Evolutionary conservation across 805 yeast genomes (phyloP), one percentile per base, ranked within the genome.

Genomic region (Candida ulmi): DNA sequence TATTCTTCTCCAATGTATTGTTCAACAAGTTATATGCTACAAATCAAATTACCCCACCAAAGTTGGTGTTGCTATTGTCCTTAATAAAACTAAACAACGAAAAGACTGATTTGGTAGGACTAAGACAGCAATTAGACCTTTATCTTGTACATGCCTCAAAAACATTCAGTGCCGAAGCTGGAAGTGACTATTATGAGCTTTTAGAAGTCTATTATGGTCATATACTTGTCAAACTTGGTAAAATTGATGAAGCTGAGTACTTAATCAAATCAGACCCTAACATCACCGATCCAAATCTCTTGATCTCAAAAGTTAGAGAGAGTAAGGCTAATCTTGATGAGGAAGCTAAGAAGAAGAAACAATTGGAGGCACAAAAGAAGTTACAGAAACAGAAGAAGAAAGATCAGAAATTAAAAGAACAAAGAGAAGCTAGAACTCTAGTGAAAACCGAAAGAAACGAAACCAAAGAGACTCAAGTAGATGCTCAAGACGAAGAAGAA

Each of bases 61-160:
- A 52, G 29, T 31, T 56, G 16, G 35, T 56, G 8, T 29, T 43
- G 3, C 25, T 48, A n/a, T 39, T 56, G 13, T 24, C 47, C 5
- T 26, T 54, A 35, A 54, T 56, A 33, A 51, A 53, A 34, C 16
- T 54, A 39, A 54, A 53, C 38, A 49, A 46, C 27, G 35, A 30
- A 2, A 37, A 43, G 16, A 39, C 44, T 1, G 52, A 53, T 38
- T 15, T 54, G 9, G 9, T 4, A 0, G n/a, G 35, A 15, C 30
- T 55, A 8, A 47, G 55, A 38, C 39, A 41, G 11, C 43, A 43
- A 18, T 30, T 52, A 7, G 58, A 55, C n/a, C 3, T 46, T 6
- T 55, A 54, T 32, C 15, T 55, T 17, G 47, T 48, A 8, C 35
- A 44, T 18, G 37, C 40, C 1, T 39, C 50, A 2, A 31, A 39